Base-by-base conservation (phyloP, 768 basidiomycete species). In the Boletus sensibilis region DNA sequence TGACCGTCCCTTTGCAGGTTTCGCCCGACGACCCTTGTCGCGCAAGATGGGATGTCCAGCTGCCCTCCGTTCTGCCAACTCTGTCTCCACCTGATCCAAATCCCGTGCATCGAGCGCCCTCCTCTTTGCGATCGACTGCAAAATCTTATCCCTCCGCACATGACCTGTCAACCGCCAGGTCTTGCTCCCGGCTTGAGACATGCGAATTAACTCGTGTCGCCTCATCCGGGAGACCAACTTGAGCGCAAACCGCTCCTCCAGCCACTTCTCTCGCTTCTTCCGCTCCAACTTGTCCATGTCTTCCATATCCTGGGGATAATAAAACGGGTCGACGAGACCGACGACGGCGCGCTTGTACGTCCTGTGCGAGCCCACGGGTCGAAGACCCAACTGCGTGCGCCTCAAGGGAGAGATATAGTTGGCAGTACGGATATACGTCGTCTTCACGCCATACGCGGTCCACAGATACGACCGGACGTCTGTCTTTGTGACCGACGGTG, bases 391-490 rank as follows among this genome's bases (percentile, higher is more conserved):
- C 29, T 49, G 59, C 0, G 57, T 60, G 39, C 78, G 73, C 11
- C 68, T 66, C 20, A 81, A 64, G 42, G 86, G 83, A 1, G 87
- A 81, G 56, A 87, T 75, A 64, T 93, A 92, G 76, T 90, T 92
- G 78, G 92, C 90, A n/a, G 94, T 98, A 50, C 94, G 92, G 59
- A 98, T 92, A 71, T 95, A 97, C 8, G 94, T 96, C 56, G 90
- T 88, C 66, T 86, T 77, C 44, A 98, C 85, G 58, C 91, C 90
- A 64, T 98, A 98, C n/a, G 88, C 82, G 34, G 92, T 81, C 50
- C 75, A 74, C 45, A 98, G 82, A 69, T 96, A 94, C 0, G 89
- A 88, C 39, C 93, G 87, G 37, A 98, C 76, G 74, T 98, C 94
- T 54, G 88, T 91, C 75, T 98, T 98, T 41, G 94, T 97, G 73